A percentile compares a stretch with the other conserved stretches of the same genome.
These are phyloP conservation scores for Fraxinus latifolia DNA, from an alignment of 305 asterid species.

Conservation along the genomic window DNA sequence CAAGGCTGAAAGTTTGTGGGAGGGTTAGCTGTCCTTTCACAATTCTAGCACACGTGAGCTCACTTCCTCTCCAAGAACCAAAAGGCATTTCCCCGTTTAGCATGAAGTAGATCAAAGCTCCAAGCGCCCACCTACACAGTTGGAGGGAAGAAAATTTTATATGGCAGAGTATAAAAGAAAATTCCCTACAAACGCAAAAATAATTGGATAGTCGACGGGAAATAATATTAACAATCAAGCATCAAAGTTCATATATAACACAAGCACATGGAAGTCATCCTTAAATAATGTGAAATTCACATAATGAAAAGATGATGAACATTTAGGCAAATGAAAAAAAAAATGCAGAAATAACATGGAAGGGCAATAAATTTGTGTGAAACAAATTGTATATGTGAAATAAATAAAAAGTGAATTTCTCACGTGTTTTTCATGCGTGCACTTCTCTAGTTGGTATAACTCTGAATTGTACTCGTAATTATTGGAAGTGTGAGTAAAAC, in stretches of 20 bases:
- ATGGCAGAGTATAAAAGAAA: background rate
- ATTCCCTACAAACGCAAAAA: background rate
- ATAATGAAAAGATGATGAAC: background rate
- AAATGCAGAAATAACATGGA: background rate
- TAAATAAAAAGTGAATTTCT: background rate
- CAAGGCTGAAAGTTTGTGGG: conserved; percentile 59
- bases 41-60: conserved; percentile 78
- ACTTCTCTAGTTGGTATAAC: background rate
- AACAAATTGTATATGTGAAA: background rate
- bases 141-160: conserved; percentile 19
- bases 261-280: background rate
- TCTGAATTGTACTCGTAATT: background rate
- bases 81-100: conserved; percentile 93
- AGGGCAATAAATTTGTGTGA: background rate
- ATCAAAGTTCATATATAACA: background rate
- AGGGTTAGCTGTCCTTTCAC: conserved; percentile 81
- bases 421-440: background rate
- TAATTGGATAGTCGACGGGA: background rate
- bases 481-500: background rate
- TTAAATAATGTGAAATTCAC: background rate
- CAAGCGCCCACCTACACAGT: conserved; percentile 83
- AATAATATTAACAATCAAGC: background rate
- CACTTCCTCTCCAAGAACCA: conserved; percentile 95
- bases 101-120: conserved; percentile 90
- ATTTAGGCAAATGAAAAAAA: background rate